Percentiles rank a stretch among this genome's conserved stretches.
phyloP scores from a whole-genome alignment of 2,329 filamentous ascomycete genomes.

The Bipolaris zeicola region DNA sequence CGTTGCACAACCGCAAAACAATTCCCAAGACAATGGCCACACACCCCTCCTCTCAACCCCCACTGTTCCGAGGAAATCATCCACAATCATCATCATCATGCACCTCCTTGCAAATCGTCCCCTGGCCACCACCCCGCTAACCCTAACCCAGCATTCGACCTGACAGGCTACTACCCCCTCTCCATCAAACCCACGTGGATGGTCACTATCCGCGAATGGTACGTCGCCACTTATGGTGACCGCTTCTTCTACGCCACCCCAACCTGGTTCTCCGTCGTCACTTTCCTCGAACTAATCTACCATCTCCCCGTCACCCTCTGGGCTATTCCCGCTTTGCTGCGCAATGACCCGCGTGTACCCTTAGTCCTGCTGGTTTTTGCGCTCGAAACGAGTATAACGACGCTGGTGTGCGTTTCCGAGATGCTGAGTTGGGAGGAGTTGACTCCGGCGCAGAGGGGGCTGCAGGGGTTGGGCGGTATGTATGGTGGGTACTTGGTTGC shows the following conservation, averaged over 20 bases:
- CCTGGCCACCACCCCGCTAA: neutral
- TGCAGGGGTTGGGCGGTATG: conserved; percentile 41
- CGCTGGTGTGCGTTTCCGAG: conserved; percentile 66
- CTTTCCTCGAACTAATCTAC: conserved; percentile 64
- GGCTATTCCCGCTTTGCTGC: conserved; percentile 61
- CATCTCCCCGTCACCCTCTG: conserved; percentile 67
- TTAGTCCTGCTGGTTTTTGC: conserved; percentile 66
- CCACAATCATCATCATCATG: neutral
- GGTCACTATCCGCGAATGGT: conserved; percentile 58
- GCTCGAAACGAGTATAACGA: conserved; percentile 65
- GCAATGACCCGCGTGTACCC: conserved; percentile 63
- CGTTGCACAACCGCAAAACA: neutral
- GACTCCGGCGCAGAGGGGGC: conserved; percentile 34
- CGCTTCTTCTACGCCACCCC: conserved; percentile 66
- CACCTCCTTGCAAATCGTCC: neutral
- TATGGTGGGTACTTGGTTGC: conserved; percentile 48
- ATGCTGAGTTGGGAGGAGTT: conserved; percentile 59
- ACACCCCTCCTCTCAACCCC: too few relatives aligned
- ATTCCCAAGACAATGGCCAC: neutral
- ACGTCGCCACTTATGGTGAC: conserved; percentile 66
- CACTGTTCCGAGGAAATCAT: neutral
- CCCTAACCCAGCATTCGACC: conserved; percentile 62
- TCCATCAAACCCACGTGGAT: conserved; percentile 58
- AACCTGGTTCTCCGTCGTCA: conserved; percentile 63
- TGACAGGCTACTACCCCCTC: conserved; percentile 63